These are phyloP conservation scores for Aspergillus kassunensis DNA, from an alignment of 495 filamentous ascomycete species.

Conservation along the genomic window DNA sequence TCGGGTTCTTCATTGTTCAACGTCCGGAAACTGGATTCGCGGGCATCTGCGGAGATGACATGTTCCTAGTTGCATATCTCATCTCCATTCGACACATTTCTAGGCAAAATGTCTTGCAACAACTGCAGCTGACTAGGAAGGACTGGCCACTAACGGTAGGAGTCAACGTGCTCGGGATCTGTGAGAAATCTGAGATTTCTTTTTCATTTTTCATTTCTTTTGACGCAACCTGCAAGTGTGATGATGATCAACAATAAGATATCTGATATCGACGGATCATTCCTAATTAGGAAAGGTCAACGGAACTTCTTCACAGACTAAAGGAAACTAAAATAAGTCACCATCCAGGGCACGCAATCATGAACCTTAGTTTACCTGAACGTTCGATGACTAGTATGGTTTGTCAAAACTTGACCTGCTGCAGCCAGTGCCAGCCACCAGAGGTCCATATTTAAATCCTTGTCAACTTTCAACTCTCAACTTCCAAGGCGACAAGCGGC, in stretches of 20 bases:
- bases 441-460: not conserved
- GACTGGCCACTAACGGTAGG: too few relatives aligned
- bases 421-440: not conserved
- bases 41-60: not conserved
- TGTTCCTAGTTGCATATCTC: not conserved
- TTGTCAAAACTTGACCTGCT: not conserved
- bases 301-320: not conserved
- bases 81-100: not conserved
- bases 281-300: not conserved
- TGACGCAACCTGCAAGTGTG: not conserved
- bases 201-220: not conserved
- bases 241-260: too few relatives aligned
- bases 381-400: not conserved
- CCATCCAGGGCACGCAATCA: too few relatives aligned
- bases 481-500: too few relatives aligned
- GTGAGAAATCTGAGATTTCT: not conserved
- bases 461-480: too few relatives aligned
- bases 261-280: not conserved
- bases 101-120: not conserved
- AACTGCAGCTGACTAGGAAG: not conserved
- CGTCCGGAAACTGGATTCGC: not conserved
- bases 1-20: not conserved
- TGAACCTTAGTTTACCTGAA: not conserved
- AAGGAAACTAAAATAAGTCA: not conserved
- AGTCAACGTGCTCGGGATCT: too few relatives aligned